Evolutionary conservation across 768 basidiomycete species (phyloP).

Genomic region (Scleroderma bovista): DNA sequence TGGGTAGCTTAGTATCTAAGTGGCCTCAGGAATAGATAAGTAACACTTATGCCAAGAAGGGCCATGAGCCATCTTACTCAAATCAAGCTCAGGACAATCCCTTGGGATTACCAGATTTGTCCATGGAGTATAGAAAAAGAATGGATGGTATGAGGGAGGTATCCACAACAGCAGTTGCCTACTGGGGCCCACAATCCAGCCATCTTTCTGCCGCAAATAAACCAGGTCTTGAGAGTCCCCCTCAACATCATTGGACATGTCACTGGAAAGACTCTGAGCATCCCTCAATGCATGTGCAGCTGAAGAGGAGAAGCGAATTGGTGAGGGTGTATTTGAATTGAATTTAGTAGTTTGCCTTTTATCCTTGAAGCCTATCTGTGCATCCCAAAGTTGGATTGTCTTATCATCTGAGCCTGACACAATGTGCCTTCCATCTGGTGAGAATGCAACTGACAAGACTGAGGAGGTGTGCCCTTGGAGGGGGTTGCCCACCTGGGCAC

Average conservation of each 20-base stretch:
- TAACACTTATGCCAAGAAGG: no score
- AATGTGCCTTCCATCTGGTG: slow-evolving; percentile 2
- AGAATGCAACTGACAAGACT: slow-evolving; percentile 5
- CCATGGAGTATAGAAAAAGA: no score
- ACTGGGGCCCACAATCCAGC: slow-evolving; percentile 2
- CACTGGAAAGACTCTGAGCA: no score
- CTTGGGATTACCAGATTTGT: no score
- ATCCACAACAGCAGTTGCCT: background rate
- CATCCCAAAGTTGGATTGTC: background rate
- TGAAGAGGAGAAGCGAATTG: no score
- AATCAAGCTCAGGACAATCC: no score
- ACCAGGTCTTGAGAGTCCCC: no score
- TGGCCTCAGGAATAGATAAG: no score
- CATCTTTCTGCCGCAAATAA: slow-evolving; percentile 1
- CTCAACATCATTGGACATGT: no score
- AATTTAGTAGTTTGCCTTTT: background rate
- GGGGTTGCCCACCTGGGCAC: background rate
- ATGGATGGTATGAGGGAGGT: background rate
- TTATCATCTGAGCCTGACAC: background rate
- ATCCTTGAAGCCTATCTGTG: slow-evolving; percentile 1
- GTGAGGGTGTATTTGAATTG: slow-evolving; percentile 1
- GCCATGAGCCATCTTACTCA: no score
- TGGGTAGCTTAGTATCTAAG: no score
- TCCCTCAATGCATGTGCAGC: no score
- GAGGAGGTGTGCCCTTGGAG: background rate